Conservation (phyloP, 805 yeast species). For the Metschnikowia gruessii region DNA sequence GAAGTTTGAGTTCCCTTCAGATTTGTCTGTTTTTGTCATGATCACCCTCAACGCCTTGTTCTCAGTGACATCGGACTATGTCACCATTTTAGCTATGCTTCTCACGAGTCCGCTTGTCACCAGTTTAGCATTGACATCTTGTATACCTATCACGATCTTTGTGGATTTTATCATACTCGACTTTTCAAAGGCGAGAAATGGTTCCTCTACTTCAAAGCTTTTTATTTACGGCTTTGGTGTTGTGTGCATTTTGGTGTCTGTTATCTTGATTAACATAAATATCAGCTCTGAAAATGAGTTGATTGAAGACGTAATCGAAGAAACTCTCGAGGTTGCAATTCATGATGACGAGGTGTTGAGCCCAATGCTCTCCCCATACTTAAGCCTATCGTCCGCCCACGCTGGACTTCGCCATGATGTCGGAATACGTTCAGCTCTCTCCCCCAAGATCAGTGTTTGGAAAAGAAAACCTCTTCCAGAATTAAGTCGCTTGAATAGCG, state of each 20-base stretch:
- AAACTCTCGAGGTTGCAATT: conserved; percentile 48
- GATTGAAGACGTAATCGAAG: conserved; percentile 46
- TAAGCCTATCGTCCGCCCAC: conserved; percentile 20
- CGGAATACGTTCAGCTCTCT: conserved; percentile 18
- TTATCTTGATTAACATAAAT: conserved; percentile 45
- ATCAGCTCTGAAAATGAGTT: conserved; percentile 43
- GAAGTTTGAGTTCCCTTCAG: conserved; percentile 39
- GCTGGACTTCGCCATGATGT: conserved; percentile 8
- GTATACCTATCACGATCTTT: conserved; percentile 51
- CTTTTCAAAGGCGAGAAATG: conserved; percentile 21
- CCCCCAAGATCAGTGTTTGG: conserved; percentile 18
- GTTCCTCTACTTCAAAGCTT: conserved; percentile 21
- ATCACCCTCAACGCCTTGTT: conserved; percentile 43
- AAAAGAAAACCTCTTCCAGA: conserved; percentile 12
- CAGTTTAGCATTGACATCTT: conserved; percentile 49
- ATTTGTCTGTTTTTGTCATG: conserved; percentile 29
- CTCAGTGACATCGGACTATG: conserved; percentile 49
- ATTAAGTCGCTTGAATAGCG: conserved; percentile 4
- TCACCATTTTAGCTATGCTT: conserved; percentile 49
- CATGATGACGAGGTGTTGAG: conserved; percentile 43
- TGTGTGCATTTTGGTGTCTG: conserved; percentile 44
- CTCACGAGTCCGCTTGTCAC: conserved; percentile 54
- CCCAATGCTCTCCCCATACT: conserved; percentile 46
- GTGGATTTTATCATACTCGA: conserved; percentile 42
- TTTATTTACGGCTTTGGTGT: conserved; percentile 45